These are phyloP conservation scores for Lodderomyces jiufengensis DNA, from an alignment of 1,139 yeast genomes.

Conservation along the genomic window DNA sequence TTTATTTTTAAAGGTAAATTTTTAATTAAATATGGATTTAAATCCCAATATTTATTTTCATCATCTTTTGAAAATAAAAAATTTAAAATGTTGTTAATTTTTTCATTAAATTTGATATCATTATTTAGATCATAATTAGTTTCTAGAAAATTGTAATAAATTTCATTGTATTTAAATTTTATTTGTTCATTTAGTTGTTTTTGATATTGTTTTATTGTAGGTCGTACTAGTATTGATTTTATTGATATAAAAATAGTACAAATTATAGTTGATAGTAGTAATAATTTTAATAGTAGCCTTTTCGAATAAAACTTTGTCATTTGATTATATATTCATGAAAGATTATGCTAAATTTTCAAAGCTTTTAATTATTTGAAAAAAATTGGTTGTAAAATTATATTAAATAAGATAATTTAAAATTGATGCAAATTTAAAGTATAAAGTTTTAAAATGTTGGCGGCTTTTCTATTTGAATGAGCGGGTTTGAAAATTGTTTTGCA, in stretches of 20 bases:
- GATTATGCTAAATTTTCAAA: no score
- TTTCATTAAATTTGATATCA: conserved; percentile 13
- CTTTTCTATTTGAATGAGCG: no score
- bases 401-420: no score
- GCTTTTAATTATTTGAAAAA: no score
- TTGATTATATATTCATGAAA: no score
- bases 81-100: conserved; percentile 15
- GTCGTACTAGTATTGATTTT: conserved; percentile 10
- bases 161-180: conserved; percentile 17
- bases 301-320: conserved; percentile 5
- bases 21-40: conserved; percentile 14
- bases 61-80: conserved; percentile 19
- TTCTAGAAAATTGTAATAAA: conserved; percentile 20
- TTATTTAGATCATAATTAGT: conserved; percentile 19
- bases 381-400: no score
- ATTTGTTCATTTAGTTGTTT: conserved; percentile 10
- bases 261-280: conserved; percentile 12
- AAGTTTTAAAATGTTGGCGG: no score
- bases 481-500: no score
- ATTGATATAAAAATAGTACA: conserved; percentile 15
- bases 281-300: conserved; percentile 12
- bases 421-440: no score
- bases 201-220: conserved; percentile 15
- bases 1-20: conserved; percentile 16
- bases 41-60: conserved; percentile 27